Evolutionary conservation across 2,329 filamentous ascomycete genomes (phyloP).

Genomic region (Emergomyces pasteurianus): DNA sequence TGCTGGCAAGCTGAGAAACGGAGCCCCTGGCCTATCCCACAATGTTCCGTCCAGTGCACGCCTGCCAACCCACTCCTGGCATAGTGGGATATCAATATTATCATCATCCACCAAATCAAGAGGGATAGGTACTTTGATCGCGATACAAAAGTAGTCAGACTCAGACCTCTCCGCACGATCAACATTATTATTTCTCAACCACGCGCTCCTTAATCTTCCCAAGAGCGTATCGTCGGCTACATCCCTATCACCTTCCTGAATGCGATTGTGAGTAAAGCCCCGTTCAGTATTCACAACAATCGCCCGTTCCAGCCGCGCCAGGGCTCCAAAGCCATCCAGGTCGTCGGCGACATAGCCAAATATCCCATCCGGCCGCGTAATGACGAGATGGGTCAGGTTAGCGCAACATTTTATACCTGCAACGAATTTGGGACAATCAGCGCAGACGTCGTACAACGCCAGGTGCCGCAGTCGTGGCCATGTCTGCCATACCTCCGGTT

Average conservation of each 20-base stretch:
- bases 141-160: not conserved
- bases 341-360: not conserved
- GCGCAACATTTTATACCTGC: not conserved
- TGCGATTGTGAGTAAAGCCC: not conserved
- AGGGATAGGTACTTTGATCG: not conserved
- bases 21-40: not conserved
- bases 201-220: not conserved
- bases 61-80: not conserved
- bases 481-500: not conserved
- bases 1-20: too few species aligned
- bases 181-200: not conserved
- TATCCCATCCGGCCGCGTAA: not conserved
- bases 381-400: not conserved
- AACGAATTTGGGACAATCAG: not conserved
- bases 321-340: not conserved
- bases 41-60: not conserved
- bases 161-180: not conserved
- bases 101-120: not conserved
- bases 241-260: too few species aligned
- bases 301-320: not conserved
- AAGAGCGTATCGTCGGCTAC: not conserved
- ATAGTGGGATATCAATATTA: not conserved
- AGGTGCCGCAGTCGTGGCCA: not conserved
- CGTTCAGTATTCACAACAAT: not conserved
- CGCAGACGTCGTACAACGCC: not conserved